These are phyloP conservation scores for Cercospora zeina DNA, from an alignment of 2,329 filamentous ascomycete species.

Conservation along the genomic window DNA sequence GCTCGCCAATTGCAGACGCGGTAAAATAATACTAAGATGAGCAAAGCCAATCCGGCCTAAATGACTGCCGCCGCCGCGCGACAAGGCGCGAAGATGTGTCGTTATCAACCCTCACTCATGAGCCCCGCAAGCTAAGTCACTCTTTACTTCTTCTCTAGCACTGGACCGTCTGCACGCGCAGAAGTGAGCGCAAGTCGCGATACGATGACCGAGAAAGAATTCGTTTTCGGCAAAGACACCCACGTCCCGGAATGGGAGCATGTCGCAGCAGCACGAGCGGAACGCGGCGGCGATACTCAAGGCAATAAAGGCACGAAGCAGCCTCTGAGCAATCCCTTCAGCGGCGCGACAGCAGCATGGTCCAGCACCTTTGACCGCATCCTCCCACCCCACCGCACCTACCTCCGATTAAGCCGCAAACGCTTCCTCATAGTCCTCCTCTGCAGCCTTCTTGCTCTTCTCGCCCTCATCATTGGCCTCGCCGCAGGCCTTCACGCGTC, in stretches of 20 bases:
- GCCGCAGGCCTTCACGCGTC: constrained; percentile 12
- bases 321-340: neutral
- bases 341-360: constrained; percentile 5
- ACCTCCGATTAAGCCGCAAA: constrained; percentile 12
- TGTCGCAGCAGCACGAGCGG: constrained; percentile 21
- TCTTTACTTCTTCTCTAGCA: neutral
- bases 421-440: constrained; percentile 16
- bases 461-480: constrained; percentile 16
- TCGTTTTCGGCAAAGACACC: constrained; percentile 20
- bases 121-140: neutral
- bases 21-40: too few species aligned
- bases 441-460: constrained; percentile 15
- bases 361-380: constrained; percentile 14
- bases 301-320: neutral
- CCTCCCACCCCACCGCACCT: constrained; percentile 19
- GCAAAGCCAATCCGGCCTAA: constrained; percentile 3
- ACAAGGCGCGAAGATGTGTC: neutral
- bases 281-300: neutral
- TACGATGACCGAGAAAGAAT: constrained; percentile 6
- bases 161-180: neutral
- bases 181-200: neutral
- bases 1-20: constrained; percentile 9
- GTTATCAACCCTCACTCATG: neutral
- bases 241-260: constrained; percentile 32
- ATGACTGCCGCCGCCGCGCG: constrained; percentile 8